These are phyloP conservation scores for Leccinum griseonigrum DNA, from an alignment of 1,284 basidiomycete species.

Conservation along the genomic window DNA sequence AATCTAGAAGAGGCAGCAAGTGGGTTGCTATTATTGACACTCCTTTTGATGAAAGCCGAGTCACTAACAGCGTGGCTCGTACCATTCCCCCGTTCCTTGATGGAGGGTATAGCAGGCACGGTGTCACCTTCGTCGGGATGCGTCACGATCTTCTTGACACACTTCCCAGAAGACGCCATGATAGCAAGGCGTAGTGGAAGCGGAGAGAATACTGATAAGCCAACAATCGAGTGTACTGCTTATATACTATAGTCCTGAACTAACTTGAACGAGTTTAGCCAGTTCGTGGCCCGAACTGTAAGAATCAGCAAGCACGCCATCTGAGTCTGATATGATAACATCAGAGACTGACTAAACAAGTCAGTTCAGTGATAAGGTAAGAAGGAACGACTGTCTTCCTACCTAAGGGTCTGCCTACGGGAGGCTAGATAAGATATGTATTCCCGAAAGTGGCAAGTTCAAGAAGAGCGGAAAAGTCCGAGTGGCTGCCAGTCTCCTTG, in stretches of 20 bases:
- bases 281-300: not conserved
- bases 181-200: not conserved
- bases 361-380: not conserved
- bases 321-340: not conserved
- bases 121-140: constrained; percentile 50
- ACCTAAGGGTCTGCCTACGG: no score
- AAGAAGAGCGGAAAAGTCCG: no score
- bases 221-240: not conserved
- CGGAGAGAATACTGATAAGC: not conserved
- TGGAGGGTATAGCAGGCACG: constrained; percentile 54
- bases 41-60: constrained; percentile 10
- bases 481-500: no score
- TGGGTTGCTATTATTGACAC: not conserved
- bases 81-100: constrained; percentile 36
- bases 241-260: not conserved
- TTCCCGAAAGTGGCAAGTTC: no score
- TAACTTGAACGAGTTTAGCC: not conserved
- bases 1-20: constrained; percentile 38
- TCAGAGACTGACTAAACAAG: no score
- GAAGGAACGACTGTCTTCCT: no score
- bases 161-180: constrained; percentile 46
- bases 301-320: not conserved
- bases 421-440: no score
- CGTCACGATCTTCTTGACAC: constrained; percentile 57
- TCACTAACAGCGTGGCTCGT: constrained; percentile 48